phyloP scores from a whole-genome alignment of 2,329 filamentous ascomycete genomes.

The Neofusicoccum parvum region DNA sequence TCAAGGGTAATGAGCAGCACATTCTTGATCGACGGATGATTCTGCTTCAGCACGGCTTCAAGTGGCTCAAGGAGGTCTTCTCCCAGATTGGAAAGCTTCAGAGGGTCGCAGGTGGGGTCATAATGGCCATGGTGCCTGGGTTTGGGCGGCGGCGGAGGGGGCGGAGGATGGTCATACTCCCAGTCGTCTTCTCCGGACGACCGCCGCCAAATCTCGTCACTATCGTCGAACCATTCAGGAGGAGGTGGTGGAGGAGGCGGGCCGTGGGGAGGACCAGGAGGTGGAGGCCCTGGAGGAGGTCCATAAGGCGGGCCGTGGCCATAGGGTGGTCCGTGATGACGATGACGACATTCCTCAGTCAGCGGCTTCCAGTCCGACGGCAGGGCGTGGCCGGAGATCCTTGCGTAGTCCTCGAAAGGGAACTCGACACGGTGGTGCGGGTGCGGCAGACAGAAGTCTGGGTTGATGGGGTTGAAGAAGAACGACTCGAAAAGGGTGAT shows the following conservation, averaged over 20 bases:
- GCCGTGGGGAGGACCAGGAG: background rate
- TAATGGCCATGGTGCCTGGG: constrained; percentile 26
- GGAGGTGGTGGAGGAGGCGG: background rate
- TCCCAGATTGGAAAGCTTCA: constrained; percentile 42
- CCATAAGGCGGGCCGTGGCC: background rate
- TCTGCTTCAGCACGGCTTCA: constrained; percentile 31
- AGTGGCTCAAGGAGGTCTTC: constrained; percentile 35
- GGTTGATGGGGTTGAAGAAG: constrained; percentile 21
- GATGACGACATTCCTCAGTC: constrained; percentile 6
- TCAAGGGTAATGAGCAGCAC: constrained; percentile 44
- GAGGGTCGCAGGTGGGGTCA: constrained; percentile 38
- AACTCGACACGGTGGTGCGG: constrained; percentile 12
- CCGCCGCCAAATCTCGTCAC: background rate
- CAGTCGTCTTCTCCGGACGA: background rate
- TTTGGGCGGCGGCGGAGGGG: background rate
- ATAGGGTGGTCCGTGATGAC: background rate
- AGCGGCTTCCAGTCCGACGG: constrained; percentile 20
- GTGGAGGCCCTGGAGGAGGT: background rate
- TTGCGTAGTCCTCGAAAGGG: background rate
- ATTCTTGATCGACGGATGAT: constrained; percentile 40
- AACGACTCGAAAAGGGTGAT: constrained; percentile 32
- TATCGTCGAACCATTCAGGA: background rate
- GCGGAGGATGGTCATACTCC: background rate
- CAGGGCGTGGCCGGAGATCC: background rate
- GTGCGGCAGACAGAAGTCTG: constrained; percentile 21